Evolutionary conservation across 805 yeast species (phyloP), one percentile per base, ranked within the genome.

Genomic region (Schizosaccharomyces lindneri): DNA sequence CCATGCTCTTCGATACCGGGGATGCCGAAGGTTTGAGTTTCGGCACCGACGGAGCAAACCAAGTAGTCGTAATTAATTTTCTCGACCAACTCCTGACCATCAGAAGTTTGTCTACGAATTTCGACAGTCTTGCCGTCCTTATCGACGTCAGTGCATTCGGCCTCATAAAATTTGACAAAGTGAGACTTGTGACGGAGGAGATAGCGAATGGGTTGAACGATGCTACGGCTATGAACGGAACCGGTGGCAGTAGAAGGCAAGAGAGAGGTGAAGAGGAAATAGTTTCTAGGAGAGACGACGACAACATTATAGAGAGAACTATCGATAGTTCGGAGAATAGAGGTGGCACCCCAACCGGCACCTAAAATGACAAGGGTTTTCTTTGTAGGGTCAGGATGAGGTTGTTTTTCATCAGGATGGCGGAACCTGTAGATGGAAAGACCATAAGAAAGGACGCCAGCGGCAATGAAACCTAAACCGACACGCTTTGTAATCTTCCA

Each of bases 221-320:
- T 76, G 64, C 77, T 74, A 64, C 87, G 76, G 19, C 31, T 41
- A 21, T 59, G 51, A 63, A 87, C 81, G 61, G 95, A 85, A 65
- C 97, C 97, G 48, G 95, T 89, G 63, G 97, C 95, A 66, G 90
- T 85, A 31, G 95, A 85, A 59, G 97, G 97, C 68, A 89, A 78
- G 70, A 89, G 76, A n/a, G 97, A 97, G 63, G 97, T 89, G 78
- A 90, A 89, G 68, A 89, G 77, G 75, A 89, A 67, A 77, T 87
- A 90, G 77, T 89, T 90, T 76, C 97, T 81, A 65, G 97, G 97
- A 55, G 95, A 87, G 59, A 89, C 85, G 62, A 89, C 82, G 60
- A 87, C 81, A 61, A 89, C 96, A 70, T 90, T 87, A 75, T 87
- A 89, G 71, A 83, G 76, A 59, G 89, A 76, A 55, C 96, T 84